Percentiles rank a stretch among this genome's conserved stretches.
Conservation (phyloP, 179 eudicot species). For the Drosera spatulata region DNA sequence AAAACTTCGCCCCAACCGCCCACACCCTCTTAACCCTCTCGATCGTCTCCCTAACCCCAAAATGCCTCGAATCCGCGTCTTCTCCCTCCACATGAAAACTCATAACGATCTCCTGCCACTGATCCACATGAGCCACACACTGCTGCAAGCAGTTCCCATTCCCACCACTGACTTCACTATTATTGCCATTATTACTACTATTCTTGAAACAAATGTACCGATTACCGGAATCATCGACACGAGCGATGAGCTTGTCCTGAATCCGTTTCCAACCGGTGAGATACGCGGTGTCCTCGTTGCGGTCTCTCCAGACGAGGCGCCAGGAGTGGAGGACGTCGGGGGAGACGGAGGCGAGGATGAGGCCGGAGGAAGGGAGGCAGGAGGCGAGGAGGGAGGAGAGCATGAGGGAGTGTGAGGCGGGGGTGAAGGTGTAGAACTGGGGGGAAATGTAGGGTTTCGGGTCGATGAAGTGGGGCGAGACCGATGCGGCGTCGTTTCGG, state of each 20-base stretch:
- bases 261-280: conserved; percentile 90
- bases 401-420: background rate
- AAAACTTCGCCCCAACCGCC: conserved; percentile 96
- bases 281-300: conserved; percentile 88
- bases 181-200: conserved; percentile 12
- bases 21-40: conserved; percentile 79
- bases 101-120: conserved; percentile 89
- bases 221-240: conserved; percentile 30
- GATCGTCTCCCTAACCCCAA: conserved; percentile 70
- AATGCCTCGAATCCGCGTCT: conserved; percentile 55
- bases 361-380: background rate
- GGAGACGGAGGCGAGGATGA: conserved; percentile 57
- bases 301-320: conserved; percentile 92
- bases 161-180: conserved; percentile 19
- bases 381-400: background rate
- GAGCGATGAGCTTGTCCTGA: conserved; percentile 66
- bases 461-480: too few species aligned
- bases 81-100: conserved; percentile 25
- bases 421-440: too few species aligned
- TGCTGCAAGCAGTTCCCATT: conserved; percentile 18
- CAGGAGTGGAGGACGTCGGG: conserved; percentile 53
- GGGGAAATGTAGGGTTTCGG: too few species aligned
- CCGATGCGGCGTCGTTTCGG: too few species aligned
- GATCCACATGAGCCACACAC: conserved; percentile 66
- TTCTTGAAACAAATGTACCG: conserved; percentile 64